Evolutionary conservation across 2,329 filamentous ascomycete species (phyloP), one percentile per base, ranked within the genome.

Genomic region (Penicillium sp.): DNA sequence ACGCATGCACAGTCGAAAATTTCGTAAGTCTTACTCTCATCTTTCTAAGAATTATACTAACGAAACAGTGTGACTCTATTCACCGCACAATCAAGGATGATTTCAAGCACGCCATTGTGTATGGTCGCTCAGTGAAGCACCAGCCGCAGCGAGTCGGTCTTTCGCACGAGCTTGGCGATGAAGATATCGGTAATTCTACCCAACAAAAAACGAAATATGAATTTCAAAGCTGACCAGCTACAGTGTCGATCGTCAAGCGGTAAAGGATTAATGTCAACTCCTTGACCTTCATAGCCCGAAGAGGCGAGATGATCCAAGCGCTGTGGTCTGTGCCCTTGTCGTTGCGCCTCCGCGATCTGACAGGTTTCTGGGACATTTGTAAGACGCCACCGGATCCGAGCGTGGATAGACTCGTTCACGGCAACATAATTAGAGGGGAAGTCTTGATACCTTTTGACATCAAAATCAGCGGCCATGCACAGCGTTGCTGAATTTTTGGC

Each of bases 51-150:
- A 27, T 15, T 13, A 25, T 46, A 80, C 69, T 25, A 54, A 42
- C 58, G 21, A 53, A 37, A 31, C 38, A 96, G 92, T 99, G 94
- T 79, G 96, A 97, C 79, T 85, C 91, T 66, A 99, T 99, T 74
- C 94, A 99, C 79, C 91, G 94, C 75, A 95, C 87, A 56, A 97
- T 99, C 73, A 84, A 94, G 56, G 94, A 99, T 69, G 89, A 96
- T 68, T 99, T 99, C 83, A 95, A 93, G 78, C 86, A 88, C 61
- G 94, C 94, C 54, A 89, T 99, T 72, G 94, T 99, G 42, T 99
- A 97, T 76, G 94, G 94, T 67, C 94, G 93, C 75, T 97, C 93
- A 56, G 93, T 97, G 67, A 97, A 97, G 83, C 94, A 99, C 80
- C 94, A 97, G 79, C 94, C 94, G 64, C 94, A 99, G 79, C 86